Evolutionary conservation across 2,329 filamentous ascomycete genomes (phyloP).

Genomic region (Clonostachys sp.): DNA sequence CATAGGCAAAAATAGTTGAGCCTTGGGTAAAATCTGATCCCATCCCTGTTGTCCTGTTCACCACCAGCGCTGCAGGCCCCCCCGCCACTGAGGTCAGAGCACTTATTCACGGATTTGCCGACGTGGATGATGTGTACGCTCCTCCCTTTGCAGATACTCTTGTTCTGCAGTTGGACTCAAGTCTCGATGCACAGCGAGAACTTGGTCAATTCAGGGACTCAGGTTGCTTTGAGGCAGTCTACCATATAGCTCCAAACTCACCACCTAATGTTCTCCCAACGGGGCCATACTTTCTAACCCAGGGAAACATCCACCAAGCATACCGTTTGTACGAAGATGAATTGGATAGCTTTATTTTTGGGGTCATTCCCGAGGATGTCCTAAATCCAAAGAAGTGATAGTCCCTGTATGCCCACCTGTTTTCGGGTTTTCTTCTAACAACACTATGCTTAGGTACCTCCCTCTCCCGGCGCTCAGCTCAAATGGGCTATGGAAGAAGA

Average conservation of each 20-base stretch:
- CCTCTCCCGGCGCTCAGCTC: constrained; percentile 9
- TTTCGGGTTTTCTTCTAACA: too few species aligned
- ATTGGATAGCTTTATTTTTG: constrained; percentile 24
- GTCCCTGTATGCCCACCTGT: too few species aligned
- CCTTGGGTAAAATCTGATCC: neutral
- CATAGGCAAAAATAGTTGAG: neutral
- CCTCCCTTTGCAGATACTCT: neutral
- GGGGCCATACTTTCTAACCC: constrained; percentile 32
- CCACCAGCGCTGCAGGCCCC: neutral
- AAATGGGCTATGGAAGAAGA: constrained; percentile 14
- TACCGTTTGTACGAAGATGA: constrained; percentile 32
- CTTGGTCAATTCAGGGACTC: neutral
- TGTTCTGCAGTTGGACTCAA: neutral
- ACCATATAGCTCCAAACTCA: neutral
- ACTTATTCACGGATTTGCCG: neutral
- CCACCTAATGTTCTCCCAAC: constrained; percentile 17
- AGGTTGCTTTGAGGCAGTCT: neutral
- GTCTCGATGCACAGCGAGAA: neutral
- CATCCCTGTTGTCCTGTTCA: neutral
- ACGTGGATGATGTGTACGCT: neutral
- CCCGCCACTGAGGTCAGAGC: neutral
- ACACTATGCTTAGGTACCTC: constrained; percentile 5
- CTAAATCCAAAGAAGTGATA: constrained; percentile 10
- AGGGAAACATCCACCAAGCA: constrained; percentile 31
- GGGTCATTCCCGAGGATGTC: constrained; percentile 25